Conservation (phyloP, 345 rosid species). For the Salix viminalis region DNA sequence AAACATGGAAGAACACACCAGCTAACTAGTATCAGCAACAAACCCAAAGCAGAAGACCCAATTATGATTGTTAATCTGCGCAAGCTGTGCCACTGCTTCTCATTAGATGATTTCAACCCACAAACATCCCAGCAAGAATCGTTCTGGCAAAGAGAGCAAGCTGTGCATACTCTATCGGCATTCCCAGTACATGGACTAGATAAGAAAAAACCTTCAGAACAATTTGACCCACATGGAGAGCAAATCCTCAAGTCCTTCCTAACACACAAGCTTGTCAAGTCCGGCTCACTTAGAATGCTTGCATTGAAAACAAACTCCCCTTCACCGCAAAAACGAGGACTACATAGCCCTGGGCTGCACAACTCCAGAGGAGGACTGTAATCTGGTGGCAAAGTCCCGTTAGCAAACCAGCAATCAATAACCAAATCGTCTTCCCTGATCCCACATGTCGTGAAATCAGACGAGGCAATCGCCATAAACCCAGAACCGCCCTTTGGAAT, state of each 20-base stretch:
- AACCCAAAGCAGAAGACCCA: conserved; percentile 43
- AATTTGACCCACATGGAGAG: conserved; percentile 69
- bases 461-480: conserved; percentile 78
- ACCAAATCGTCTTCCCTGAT: conserved; percentile 81
- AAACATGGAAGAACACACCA: conserved; percentile 50
- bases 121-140: conserved; percentile 70
- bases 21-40: conserved; percentile 39
- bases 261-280: conserved; percentile 63
- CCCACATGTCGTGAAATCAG: conserved; percentile 73
- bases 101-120: conserved; percentile 39
- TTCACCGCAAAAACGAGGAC: conserved; percentile 45
- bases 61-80: conserved; percentile 38
- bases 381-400: conserved; percentile 39
- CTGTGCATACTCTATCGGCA: conserved; percentile 68
- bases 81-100: conserved; percentile 46
- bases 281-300: conserved; percentile 69
- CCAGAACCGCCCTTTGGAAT: conserved; percentile 65
- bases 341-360: conserved; percentile 83
- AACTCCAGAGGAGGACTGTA: conserved; percentile 79
- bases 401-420: conserved; percentile 74
- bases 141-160: conserved; percentile 93
- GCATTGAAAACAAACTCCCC: conserved; percentile 79
- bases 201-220: conserved; percentile 70
- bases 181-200: conserved; percentile 65
- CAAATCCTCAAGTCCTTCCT: conserved; percentile 67